These are phyloP conservation scores for Sequoiadendron giganteum DNA, from an alignment of 75 land plant genomes.

Conservation along the genomic window DNA sequence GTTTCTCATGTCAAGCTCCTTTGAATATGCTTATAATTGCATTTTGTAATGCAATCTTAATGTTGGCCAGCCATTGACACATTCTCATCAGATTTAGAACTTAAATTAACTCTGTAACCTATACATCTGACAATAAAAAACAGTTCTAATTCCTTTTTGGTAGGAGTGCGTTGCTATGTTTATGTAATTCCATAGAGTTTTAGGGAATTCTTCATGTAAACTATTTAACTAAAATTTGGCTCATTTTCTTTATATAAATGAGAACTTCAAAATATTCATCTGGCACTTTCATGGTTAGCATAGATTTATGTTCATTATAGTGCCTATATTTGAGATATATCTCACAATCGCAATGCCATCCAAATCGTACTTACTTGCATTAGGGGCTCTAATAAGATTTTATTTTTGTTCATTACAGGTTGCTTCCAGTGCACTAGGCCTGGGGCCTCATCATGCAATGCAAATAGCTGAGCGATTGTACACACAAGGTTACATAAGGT, in stretches of 20 bases:
- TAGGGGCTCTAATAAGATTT: background rate
- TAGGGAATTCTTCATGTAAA: background rate
- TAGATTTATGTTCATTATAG: background rate
- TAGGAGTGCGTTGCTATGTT: background rate
- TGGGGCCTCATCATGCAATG: slow-evolving; percentile 96
- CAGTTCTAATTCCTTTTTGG: background rate
- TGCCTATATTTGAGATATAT: background rate
- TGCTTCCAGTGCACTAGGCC: slow-evolving; percentile 88
- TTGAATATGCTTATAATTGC: no score
- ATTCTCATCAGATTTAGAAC: background rate
- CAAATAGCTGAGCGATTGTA: slow-evolving; percentile 95
- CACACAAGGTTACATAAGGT: slow-evolving; percentile 97
- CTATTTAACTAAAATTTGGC: background rate
- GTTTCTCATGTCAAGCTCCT: no score
- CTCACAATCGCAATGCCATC: background rate
- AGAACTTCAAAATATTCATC: background rate
- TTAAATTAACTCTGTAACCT: background rate
- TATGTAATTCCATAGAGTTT: background rate
- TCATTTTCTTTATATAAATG: slow-evolving; percentile 1
- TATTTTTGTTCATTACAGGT: slow-evolving; percentile 50
- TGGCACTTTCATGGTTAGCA: background rate
- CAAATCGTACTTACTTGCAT: background rate
- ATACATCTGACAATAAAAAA: background rate
- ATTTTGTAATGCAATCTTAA: no score
- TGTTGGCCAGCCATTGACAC: no score